A percentile compares a stretch with the other conserved stretches of the same genome.
These are phyloP conservation scores for Geotrichum aggregatum DNA, from an alignment of 1,139 yeast genomes.

Conservation along the genomic window DNA sequence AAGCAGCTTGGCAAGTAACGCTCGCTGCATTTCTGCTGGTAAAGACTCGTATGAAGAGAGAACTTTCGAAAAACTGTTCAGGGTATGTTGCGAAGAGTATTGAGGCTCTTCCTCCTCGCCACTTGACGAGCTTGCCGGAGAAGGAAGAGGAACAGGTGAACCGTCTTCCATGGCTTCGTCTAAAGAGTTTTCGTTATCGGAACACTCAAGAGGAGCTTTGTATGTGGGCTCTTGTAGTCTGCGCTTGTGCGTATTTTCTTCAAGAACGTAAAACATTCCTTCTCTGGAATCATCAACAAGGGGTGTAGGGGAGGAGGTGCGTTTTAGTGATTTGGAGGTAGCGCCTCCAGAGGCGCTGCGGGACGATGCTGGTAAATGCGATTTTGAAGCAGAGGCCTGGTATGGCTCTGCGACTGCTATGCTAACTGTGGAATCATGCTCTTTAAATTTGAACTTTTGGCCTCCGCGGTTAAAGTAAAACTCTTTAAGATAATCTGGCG, in stretches of 20 bases:
- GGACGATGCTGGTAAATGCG: constrained; percentile 11
- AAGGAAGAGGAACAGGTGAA: constrained; percentile 14
- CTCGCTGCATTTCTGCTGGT: constrained; percentile 13
- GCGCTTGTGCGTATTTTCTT: constrained; percentile 6
- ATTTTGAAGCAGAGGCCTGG: neutral
- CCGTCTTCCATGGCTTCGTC: constrained; percentile 8
- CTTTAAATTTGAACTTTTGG: constrained; percentile 5
- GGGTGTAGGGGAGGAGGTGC: constrained; percentile 9
- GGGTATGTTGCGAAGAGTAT: constrained; percentile 11
- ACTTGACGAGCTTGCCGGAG: constrained; percentile 12
- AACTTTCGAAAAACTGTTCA: constrained; percentile 6
- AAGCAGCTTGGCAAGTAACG: constrained; percentile 9
- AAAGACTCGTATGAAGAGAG: constrained; percentile 8
- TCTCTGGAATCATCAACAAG: constrained; percentile 1
- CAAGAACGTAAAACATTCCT: constrained; percentile 4
- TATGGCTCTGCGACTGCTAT: constrained; percentile 2
- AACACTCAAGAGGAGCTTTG: constrained; percentile 10
- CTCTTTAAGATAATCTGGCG: constrained; percentile 14
- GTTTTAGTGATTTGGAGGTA: neutral
- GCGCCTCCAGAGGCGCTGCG: neutral
- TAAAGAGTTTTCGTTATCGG: constrained; percentile 7
- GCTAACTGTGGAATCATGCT: constrained; percentile 4
- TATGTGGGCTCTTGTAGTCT: constrained; percentile 1
- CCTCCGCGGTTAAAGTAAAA: constrained; percentile 14
- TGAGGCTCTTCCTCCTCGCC: constrained; percentile 10